These are phyloP conservation scores for Trypanosoma conorhini DNA, from an alignment of 208 protist species.

Conservation along the genomic window DNA sequence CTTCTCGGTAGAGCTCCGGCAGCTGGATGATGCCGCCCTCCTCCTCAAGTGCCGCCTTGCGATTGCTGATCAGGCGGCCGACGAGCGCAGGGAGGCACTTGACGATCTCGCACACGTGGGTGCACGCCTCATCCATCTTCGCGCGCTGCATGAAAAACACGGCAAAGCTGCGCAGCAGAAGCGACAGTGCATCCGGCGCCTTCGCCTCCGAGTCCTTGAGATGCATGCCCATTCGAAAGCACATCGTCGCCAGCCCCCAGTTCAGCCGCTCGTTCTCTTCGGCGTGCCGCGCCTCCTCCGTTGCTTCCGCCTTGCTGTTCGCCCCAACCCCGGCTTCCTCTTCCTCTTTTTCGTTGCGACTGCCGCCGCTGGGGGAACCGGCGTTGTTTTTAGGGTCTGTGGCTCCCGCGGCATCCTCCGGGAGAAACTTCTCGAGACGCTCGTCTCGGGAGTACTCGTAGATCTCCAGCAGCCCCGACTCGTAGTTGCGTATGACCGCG, in stretches of 20 bases:
- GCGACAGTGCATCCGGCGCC: constrained; percentile 42
- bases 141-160: constrained; percentile 48
- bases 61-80: constrained; percentile 27
- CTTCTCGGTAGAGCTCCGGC: constrained; percentile 45
- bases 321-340: background rate
- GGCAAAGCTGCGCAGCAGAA: constrained; percentile 62
- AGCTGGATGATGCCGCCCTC: constrained; percentile 24
- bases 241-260: constrained; percentile 65
- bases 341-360: too few relatives aligned
- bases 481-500: constrained; percentile 57
- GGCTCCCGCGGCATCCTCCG: constrained; percentile 23
- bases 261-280: constrained; percentile 45
- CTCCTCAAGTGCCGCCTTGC: constrained; percentile 17
- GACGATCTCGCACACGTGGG: constrained; percentile 33
- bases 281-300: background rate
- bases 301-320: background rate
- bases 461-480: constrained; percentile 57
- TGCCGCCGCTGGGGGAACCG: background rate
- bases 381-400: background rate
- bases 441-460: constrained; percentile 60
- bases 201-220: constrained; percentile 44
- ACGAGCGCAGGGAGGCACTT: constrained; percentile 59
- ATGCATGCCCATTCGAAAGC: constrained; percentile 68
- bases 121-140: constrained; percentile 19
- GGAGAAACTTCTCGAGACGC: constrained; percentile 20